Base-by-base conservation (phyloP, 176 grass and related monocot species). In the Oryza meridionalis region DNA sequence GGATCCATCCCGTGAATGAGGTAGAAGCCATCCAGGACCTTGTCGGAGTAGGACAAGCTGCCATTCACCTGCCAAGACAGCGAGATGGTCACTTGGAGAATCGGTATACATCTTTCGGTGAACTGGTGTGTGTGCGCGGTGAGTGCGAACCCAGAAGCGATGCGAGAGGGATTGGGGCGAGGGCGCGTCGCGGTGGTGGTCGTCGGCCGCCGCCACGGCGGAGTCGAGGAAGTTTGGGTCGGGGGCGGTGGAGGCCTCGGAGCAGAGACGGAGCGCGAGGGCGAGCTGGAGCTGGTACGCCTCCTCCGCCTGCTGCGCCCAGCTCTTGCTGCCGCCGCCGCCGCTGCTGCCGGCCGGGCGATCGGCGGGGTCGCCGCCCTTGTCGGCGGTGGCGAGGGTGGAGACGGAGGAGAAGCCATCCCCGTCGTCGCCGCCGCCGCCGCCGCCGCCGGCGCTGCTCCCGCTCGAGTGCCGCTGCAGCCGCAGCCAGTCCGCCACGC, bases 221-320 rank as follows among this genome's bases (percentile, higher is more conserved):
- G 86, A 67, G 19, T 92, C 85, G 77, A 97, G 84, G 82, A 97
- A 92, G 85, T 88, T 92, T 17, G 92, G 88, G 81, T 97, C 88
- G 62, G 83, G 67, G 22, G 90, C 83, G 67, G 71, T 74, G 32
- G 94, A 65, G 8, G 94, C 90, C 64, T 92, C 92, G 83, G 92
- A 88, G 80, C 94, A 97, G 77, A 97, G 94, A 16, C 94, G 94
- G 45, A 97, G 85, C n/a, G 94, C 94, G 65, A 97, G 81, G 21
- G 89, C 91, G 19, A 97, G 92, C 80, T 97, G 94, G 46, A 97
- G 88, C 65, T 94, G 88, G 86, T 97, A 97, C 3, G 90, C 84
- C 87, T 97, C 94, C 90, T 97, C 92, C 22, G 92, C 94, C 86
- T 97, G 94, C 92, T 94, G 94, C 61, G 94, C 94, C 94, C 92